Evolutionary conservation across 805 yeast genomes (phyloP), one percentile per base, ranked within the genome.

Genomic region (Starmerella stellata): DNA sequence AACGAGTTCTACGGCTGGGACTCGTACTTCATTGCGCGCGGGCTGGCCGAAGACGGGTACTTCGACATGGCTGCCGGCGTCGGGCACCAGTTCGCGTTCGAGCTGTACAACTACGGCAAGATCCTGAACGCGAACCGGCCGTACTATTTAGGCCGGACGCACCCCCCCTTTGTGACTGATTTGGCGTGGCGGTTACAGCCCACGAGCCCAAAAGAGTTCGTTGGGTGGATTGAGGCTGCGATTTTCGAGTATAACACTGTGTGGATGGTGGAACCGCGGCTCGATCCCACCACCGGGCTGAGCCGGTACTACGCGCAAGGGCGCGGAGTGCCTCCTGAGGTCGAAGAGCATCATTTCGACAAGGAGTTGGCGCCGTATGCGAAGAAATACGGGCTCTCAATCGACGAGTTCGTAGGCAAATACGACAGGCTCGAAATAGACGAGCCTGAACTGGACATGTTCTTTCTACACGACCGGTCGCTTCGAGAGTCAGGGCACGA

Each of bases 1-100:
- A 90, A 90, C 60, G 98, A 87, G 60, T 68, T 83, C 42, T 87
- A 90, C 53, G 98, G 96, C 14, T 87, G 98, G 98, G 98, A 87
- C 57, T 82, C 95, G 2, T 87, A 90, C 54, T 79, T 90, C 77
- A 83, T 77, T 54, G 71, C 90, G 0, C 58, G 83, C 19, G 98
- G 96, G 1, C 64, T 90, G 31, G 56, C 90, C 20, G 67, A 70
- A 21, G 78, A 78, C 52, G 70, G 68, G 30, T 66, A 72, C 37
- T 57, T 73, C 17, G 78, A 75, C 30, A 65, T 85, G 25, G 87
- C 94, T 7, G 65, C 75, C 48, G 93, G 93, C 0, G 81, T 87
- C 87, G 80, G 85, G 11, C 85, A 78, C 54, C 85, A 87, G 58
- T 85, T 83, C 55, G 75, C 82, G 39, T 90, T 76, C 58, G 95